Base-by-base conservation (phyloP, 495 filamentous ascomycete species). In the Annulohypoxylon maeteangense region DNA sequence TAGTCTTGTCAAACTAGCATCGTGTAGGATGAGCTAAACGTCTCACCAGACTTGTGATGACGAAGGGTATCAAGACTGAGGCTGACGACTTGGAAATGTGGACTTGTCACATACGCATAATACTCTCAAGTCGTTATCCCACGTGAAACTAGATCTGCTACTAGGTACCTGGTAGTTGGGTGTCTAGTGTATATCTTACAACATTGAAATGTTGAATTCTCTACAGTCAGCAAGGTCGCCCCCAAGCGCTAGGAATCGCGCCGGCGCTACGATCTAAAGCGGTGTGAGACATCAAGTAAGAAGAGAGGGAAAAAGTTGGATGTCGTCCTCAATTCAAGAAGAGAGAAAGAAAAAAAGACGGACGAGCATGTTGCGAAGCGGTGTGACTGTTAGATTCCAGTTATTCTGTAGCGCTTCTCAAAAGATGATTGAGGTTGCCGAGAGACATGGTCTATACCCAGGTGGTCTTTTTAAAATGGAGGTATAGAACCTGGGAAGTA, bases 21-120 rank as follows among this genome's bases (percentile, higher is more conserved):
- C 51, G 48, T 63, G 36, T 67, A 67, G 57, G 22, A 38, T n/a
- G 31, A 61, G 55, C 61, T 62, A 69, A 65, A 38, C 31, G 54
- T 45, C 56, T 40, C 23, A 25, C 23, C 48, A 62, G 51, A 62
- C 70, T 73, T 56, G 65, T 65, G 70, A 73, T 66, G 61, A 62
- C 59, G 70, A 42, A 62, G 7, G 20, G 14, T 6, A n/a, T 47
- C 25, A 50, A 32, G 54, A 40, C 50, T 64, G 69, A 72, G 69
- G 59, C 69, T 67, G 59, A 25, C 34, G 12, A 11, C 29, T 51
- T 56, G 22, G 48, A 67, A 62, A 40, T 38, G 27, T 48, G 53
- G 20, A 14, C 45, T 48, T 31, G 31, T 65, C 54, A 31, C 62
- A 31, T 40, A 67, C n/a, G n/a, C n/a, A n/a, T n/a, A 50, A 25